Percentiles rank a stretch among this genome's conserved stretches.
Conservation (phyloP, 148 eudicot genomes). For the Polygonum maritimum region DNA sequence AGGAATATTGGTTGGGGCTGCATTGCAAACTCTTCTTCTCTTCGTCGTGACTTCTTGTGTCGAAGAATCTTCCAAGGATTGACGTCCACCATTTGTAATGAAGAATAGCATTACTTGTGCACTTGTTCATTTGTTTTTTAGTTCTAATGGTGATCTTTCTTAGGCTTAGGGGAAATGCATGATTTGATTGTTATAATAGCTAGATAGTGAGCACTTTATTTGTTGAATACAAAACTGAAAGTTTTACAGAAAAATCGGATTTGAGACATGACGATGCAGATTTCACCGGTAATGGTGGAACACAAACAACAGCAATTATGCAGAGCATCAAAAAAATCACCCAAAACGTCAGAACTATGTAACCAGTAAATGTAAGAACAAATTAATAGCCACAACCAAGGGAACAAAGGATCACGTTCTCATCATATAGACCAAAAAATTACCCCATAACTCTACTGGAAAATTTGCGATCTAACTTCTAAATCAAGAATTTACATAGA, state of each 20-base stretch:
- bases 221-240: no score
- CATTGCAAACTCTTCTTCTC: slow-evolving; percentile 41
- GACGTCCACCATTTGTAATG: background rate
- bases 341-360: background rate
- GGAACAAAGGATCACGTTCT: background rate
- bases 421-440: slow-evolving; percentile 2
- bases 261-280: no score
- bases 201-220: background rate
- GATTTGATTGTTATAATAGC: no score
- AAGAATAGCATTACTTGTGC: background rate
- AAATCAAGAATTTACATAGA: background rate
- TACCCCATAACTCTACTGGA: background rate
- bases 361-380: background rate
- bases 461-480: slow-evolving; percentile 3
- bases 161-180: background rate
- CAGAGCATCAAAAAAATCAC: background rate
- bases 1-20: slow-evolving; percentile 52
- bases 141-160: background rate
- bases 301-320: background rate
- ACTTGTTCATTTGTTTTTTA: background rate
- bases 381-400: background rate
- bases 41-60: slow-evolving; percentile 36
- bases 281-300: background rate
- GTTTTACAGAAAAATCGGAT: background rate
- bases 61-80: slow-evolving; percentile 32